phyloP scores from a whole-genome alignment of 768 basidiomycete species.

The Lactarius pseudohatsudake region DNA sequence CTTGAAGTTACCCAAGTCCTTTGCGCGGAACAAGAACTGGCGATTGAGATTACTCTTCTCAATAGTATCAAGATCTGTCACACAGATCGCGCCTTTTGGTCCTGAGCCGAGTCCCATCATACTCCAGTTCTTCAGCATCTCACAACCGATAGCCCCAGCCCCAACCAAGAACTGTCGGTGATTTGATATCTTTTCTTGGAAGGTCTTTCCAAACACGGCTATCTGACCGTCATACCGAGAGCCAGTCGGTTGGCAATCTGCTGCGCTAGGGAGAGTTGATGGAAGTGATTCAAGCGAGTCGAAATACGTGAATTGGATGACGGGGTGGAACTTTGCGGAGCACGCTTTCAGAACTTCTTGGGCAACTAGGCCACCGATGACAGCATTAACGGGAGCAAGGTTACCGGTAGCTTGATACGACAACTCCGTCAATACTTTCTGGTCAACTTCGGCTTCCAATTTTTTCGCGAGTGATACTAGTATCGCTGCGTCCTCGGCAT shows the following conservation, averaged over 20 bases:
- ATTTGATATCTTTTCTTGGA: slow-evolving; percentile 89
- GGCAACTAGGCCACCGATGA: slow-evolving; percentile 95
- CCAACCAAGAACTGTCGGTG: slow-evolving; percentile 96
- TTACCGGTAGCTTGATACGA: slow-evolving; percentile 92
- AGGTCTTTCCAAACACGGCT: slow-evolving; percentile 89
- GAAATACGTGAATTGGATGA: slow-evolving; percentile 93
- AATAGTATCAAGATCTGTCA: slow-evolving; percentile 97
- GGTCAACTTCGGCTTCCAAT: slow-evolving; percentile 71
- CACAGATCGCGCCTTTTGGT: slow-evolving; percentile 75
- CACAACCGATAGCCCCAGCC: slow-evolving; percentile 98
- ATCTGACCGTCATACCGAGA: slow-evolving; percentile 93
- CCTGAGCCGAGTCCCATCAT: slow-evolving; percentile 95
- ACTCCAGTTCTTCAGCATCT: slow-evolving; percentile 99
- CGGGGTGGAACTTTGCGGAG: slow-evolving; percentile 97
- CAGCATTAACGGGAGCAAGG: slow-evolving; percentile 85
- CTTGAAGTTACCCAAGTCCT: slow-evolving; percentile 97
- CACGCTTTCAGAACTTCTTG: slow-evolving; percentile 97
- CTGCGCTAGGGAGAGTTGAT: slow-evolving; percentile 66
- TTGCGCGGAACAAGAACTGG: slow-evolving; percentile 95
- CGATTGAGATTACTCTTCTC: slow-evolving; percentile 99
- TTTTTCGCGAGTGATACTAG: slow-evolving; percentile 80
- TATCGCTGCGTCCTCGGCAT: slow-evolving; percentile 70
- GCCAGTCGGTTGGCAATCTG: slow-evolving; percentile 76
- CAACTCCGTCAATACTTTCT: slow-evolving; percentile 80
- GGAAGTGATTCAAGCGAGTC: slow-evolving; percentile 97